Evolutionary conservation across 2,329 filamentous ascomycete genomes (phyloP), one percentile per base, ranked within the genome.

Genomic region (Penicillium sp.): DNA sequence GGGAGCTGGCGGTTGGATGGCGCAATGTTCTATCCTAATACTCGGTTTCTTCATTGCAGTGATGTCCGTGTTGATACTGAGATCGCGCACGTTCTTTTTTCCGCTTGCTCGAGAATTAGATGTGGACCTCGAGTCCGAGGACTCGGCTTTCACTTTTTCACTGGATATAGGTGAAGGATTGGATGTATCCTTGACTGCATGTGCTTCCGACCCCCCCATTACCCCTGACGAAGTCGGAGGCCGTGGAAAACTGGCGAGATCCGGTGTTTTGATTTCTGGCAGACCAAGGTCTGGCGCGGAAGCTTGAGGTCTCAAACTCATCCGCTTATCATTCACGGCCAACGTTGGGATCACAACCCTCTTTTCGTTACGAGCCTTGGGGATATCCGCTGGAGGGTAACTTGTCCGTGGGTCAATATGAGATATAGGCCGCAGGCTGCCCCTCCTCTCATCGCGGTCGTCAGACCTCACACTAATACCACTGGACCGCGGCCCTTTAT

Each of bases 41-140:
- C 59, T 62, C 6, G 65, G 60, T 47, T 63, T 66, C 47, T 66
- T 65, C 35, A 63, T 63, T 35, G 71, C 60, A 16, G 74, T 72
- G 48, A 75, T 57, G 54, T 73, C 61, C 7, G 71, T 73, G 52
- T 75, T 70, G 38, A 76, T 75, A 1, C 71, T 74, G 12, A 75
- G 71, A 47, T 74, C 73, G 26, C 66, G 66, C 8, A 71, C 66
- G 47, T 76, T 76, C 62, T 68, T 74, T 55, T 66, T 71, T 5
- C 64, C 67, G 7, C 57, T 35, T n/a, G 58, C 47, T 21, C 64
- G 53, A 16, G 63, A 61, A 42, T 59, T 7, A 8, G 42, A 47
- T n/a, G 24, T 20, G 48, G 26, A 33, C 16, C 23, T 48, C 6
- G 48, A 14, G 16, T 26, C 38, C 2, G 54, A 46, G 11, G 47